Base-by-base conservation (phyloP, 2,329 filamentous ascomycete species). In the Talaromyces islandicus region DNA sequence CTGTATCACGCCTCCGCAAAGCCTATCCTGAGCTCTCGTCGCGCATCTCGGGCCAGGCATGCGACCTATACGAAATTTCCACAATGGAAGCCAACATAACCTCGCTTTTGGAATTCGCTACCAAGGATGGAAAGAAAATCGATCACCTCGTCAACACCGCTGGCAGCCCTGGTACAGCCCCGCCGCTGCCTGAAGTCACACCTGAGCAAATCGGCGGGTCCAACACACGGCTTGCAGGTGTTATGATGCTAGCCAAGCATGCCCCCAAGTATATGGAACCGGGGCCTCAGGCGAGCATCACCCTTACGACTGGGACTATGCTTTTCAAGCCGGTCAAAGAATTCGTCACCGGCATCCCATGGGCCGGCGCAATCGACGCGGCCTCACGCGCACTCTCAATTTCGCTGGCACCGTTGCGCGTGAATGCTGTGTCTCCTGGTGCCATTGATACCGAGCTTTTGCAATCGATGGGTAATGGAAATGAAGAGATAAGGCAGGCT, bases 91-190 rank as follows among this genome's bases (percentile, higher is more conserved):
- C 62, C 0, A 78, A 80, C 58, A 62, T 84, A 52, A 67, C 71
- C 21, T 60, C 59, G 2, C 71, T 83, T 4, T 75, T 83, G 57
- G 68, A 79, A 10, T 67, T 69, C 17, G 70, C 71, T 5, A 74
- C 73, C 0, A 59, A 62, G 19, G 29, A 55, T 61, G 61, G 59
- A 17, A 62, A 60, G 14, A n/a, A 35, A 27, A 64, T 84, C 25
- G 77, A 85, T 62, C 82, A 84, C 63, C 73, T 84, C 11, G 70
- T 83, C 57, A 77, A 73, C 69, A 83, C 81, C 0, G 81, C 82
- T 0, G 82, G 79, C 24, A 78, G 82, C 57, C 24, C 59, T 2
- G 55, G 67, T 4, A 10, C 43, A 1, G 11, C 64, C 2, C 56
- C 55, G 0, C 67, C 66, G 3, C 54, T 79, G 5, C 25, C 59